Base-by-base conservation (phyloP, 768 basidiomycete genomes). In the Pleurotus cornucopiae region DNA sequence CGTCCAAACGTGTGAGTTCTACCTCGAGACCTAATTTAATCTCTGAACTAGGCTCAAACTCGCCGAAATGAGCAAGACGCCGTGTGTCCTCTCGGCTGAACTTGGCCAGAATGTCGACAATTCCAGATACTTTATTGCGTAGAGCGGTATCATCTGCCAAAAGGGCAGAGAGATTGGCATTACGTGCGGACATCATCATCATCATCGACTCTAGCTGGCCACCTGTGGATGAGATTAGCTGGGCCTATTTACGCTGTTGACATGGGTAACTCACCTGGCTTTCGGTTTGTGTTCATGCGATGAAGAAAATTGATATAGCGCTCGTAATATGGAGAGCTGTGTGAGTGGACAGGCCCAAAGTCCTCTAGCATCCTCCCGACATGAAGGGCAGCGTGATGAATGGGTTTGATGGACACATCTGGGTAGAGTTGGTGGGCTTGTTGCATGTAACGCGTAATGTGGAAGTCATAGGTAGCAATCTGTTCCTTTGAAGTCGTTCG, bases 261-360 rank as follows among this genome's bases (percentile, higher is more conserved):
- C 16, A 18, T 18, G 43, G 14, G 16, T 57, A 0, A 23, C 57
- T 44, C 18, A 63, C 69, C 66, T 21, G 54, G 7, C 21, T 59
- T 63, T 2, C 49, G 43, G 49, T 73, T 69, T 2, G 63, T 66
- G 18, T 65, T 63, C 9, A 62, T 34, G 2, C 57, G 43, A 41
- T 67, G 67, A 4, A 71, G 51, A 4, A 62, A 49, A 11, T 58
- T 52, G 46, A 69, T 72, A 38, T 66, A 67, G 14, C 65, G 60
- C 49, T 75, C 65, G 44, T 68, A 73, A 11, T 65, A 63, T 34
- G 62, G 63, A 5, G 63, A 59, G 57, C 66, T 58, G 49, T 64
- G 67, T 30, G 63, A 59, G 59, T 69, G 70, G 11, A 51, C 55
- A 0, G 66, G 70, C 9, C 70, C 67, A 58, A 69, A 64, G 0